Conservation (phyloP, 495 filamentous ascomycete genomes). For the Viridothelium virens region DNA sequence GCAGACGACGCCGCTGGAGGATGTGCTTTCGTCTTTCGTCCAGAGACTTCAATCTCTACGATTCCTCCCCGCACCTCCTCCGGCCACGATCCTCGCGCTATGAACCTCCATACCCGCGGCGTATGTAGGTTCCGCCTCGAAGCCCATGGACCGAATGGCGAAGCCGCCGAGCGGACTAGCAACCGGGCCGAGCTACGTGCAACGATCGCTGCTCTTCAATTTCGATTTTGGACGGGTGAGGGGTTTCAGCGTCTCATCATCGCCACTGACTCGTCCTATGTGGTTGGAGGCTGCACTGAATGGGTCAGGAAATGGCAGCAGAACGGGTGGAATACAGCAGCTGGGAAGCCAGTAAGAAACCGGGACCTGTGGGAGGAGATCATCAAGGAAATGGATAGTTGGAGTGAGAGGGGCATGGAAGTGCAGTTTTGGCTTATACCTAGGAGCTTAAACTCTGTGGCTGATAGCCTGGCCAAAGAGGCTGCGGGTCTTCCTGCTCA, state of each 20-base stretch:
- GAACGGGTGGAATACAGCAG: constrained; percentile 69
- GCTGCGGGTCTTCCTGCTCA: constrained; percentile 16
- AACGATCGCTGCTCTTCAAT: constrained; percentile 72
- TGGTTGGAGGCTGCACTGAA: constrained; percentile 78
- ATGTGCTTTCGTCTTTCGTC: constrained; percentile 8
- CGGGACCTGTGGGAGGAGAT: constrained; percentile 72
- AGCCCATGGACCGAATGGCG: constrained; percentile 14
- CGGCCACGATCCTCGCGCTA: neutral
- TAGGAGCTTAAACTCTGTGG: constrained; percentile 35
- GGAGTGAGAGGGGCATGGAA: constrained; percentile 21
- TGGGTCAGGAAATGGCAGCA: constrained; percentile 75
- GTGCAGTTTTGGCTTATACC: constrained; percentile 42
- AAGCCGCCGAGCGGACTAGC: constrained; percentile 61
- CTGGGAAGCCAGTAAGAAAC: constrained; percentile 69
- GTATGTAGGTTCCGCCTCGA: constrained; percentile 12
- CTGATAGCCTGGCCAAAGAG: constrained; percentile 39
- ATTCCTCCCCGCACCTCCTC: neutral
- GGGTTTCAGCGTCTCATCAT: constrained; percentile 52
- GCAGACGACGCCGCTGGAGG: neutral
- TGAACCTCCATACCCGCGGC: constrained; percentile 1
- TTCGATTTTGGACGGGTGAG: constrained; percentile 40
- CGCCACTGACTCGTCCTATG: constrained; percentile 75
- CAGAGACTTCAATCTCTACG: constrained; percentile 4
- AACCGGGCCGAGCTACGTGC: constrained; percentile 90
- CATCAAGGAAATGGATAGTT: constrained; percentile 42